A percentile compares a stretch with the other conserved stretches of the same genome.
These are phyloP conservation scores for Saccharomycopsis selenospora DNA, from an alignment of 805 yeast genomes.

Conservation along the genomic window DNA sequence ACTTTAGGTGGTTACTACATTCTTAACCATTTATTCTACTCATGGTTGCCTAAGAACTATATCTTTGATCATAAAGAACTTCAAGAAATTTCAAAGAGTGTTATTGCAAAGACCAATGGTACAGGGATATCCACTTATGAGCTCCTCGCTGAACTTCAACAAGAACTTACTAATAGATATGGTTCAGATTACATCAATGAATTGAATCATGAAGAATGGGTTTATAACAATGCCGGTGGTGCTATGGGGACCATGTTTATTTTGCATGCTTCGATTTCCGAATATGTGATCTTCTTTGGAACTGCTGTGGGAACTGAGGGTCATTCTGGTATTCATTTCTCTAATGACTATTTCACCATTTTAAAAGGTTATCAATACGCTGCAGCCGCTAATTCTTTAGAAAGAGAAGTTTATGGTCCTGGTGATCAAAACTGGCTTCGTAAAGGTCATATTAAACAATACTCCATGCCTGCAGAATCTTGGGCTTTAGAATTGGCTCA, in stretches of 20 bases:
- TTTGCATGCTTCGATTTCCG: slow-evolving; percentile 88
- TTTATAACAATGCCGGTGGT: slow-evolving; percentile 96
- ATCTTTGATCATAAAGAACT: slow-evolving; percentile 62
- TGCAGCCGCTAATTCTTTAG: slow-evolving; percentile 53
- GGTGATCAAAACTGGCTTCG: slow-evolving; percentile 80
- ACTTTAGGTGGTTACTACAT: slow-evolving; percentile 29
- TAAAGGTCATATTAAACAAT: slow-evolving; percentile 76
- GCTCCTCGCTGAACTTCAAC: slow-evolving; percentile 55
- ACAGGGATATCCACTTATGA: slow-evolving; percentile 42
- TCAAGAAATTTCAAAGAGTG: slow-evolving; percentile 50
- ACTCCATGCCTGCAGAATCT: slow-evolving; percentile 71
- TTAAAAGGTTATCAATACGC: slow-evolving; percentile 74
- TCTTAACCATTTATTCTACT: slow-evolving; percentile 38
- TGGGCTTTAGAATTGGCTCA: slow-evolving; percentile 95
- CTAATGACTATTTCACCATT: slow-evolving; percentile 96
- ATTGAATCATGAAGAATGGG: slow-evolving; percentile 77
- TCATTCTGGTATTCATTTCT: slow-evolving; percentile 90
- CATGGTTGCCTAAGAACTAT: slow-evolving; percentile 66
- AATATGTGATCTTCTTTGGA: slow-evolving; percentile 90
- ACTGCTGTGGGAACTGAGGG: slow-evolving; percentile 94
- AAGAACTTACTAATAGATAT: slow-evolving; percentile 51
- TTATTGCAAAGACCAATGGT: slow-evolving; percentile 45
- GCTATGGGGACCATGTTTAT: slow-evolving; percentile 98
- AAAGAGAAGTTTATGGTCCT: slow-evolving; percentile 68
- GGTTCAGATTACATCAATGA: slow-evolving; percentile 69